phyloP scores from a whole-genome alignment of 768 basidiomycete genomes.

The Leccinum subgranulosum region DNA sequence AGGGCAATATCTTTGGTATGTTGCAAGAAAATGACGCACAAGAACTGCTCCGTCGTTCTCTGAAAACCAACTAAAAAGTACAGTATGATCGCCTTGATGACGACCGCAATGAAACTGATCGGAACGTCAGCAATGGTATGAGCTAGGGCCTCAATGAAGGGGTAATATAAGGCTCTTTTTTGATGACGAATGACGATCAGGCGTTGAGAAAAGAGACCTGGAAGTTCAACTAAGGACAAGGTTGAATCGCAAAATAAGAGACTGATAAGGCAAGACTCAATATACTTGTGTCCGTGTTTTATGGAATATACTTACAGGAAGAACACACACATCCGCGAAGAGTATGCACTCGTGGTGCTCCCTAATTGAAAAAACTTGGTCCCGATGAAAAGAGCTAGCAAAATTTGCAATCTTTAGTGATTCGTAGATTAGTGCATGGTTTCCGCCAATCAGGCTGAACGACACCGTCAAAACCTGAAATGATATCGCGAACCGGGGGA shows the following conservation, averaged over 20 bases:
- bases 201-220: constrained; percentile 42
- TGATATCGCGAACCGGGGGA: constrained; percentile 51
- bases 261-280: constrained; percentile 31
- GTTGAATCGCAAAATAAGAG: constrained; percentile 49
- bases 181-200: constrained; percentile 41
- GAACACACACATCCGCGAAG: constrained; percentile 69
- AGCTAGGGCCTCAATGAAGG: constrained; percentile 44
- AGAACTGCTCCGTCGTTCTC: constrained; percentile 14
- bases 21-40: constrained; percentile 6
- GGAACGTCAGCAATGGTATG: constrained; percentile 46
- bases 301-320: constrained; percentile 54
- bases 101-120: constrained; percentile 28
- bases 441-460: constrained; percentile 31
- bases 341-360: constrained; percentile 30
- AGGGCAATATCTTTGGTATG: constrained; percentile 4
- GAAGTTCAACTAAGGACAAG: constrained; percentile 52
- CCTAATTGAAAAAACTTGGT: constrained; percentile 43
- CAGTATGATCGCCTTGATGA: constrained; percentile 7
- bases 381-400: constrained; percentile 22
- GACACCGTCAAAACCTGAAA: constrained; percentile 53
- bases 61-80: constrained; percentile 24
- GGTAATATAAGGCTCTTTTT: constrained; percentile 46
- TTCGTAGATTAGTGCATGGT: neutral
- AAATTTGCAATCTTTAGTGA: constrained; percentile 33
- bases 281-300: neutral